phyloP scores from a whole-genome alignment of 2,329 filamentous ascomycete genomes.

The Calonectria naviculata region DNA sequence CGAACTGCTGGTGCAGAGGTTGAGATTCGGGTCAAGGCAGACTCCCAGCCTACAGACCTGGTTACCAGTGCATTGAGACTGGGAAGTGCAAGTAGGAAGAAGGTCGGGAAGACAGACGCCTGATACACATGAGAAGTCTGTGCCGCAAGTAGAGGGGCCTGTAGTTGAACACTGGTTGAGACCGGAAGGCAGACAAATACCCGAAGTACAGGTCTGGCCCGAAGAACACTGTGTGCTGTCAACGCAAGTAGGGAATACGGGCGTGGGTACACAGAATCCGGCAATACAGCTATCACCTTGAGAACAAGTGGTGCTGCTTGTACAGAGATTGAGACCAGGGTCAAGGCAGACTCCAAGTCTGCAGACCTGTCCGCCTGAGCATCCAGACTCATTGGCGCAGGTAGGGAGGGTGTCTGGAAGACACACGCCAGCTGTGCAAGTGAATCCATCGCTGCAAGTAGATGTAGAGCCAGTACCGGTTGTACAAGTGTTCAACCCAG shows the following conservation, averaged over 20 bases:
- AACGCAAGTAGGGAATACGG: neutral
- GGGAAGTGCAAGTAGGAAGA: neutral
- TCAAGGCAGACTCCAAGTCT: constrained; percentile 8
- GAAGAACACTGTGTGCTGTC: neutral
- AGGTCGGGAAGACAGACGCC: neutral
- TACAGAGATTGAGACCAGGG: neutral
- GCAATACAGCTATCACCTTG: neutral
- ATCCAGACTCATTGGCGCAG: neutral
- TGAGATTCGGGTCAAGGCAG: neutral
- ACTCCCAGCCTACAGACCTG: constrained; percentile 4
- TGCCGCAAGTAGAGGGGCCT: neutral
- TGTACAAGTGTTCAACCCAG: neutral
- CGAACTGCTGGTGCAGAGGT: neutral
- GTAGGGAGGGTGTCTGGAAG: neutral
- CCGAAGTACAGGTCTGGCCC: neutral
- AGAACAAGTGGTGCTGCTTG: neutral
- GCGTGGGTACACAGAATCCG: neutral
- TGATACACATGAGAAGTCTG: neutral
- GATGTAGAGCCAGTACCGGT: neutral
- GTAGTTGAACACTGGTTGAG: neutral
- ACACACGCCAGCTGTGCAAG: neutral
- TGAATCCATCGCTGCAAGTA: neutral
- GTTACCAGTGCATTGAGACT: neutral
- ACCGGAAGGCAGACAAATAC: neutral
- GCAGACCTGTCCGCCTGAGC: neutral